Evolutionary conservation across 306 rosid species (phyloP), one percentile per base, ranked within the genome.

Genomic region (Ceratonia siliqua): DNA sequence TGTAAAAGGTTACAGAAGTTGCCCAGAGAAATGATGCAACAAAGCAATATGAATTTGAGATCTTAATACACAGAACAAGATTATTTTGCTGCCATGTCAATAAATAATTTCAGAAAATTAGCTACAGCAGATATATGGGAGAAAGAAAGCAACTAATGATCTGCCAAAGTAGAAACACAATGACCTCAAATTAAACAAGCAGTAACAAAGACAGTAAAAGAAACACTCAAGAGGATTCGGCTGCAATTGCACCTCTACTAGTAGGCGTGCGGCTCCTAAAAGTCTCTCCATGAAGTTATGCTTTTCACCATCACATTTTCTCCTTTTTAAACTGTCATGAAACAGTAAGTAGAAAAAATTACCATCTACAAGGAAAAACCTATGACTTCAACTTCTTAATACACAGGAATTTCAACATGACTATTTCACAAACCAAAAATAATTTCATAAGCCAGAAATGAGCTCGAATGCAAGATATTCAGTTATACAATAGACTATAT

Each of bases 251-350:
- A 94, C 98, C 98, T 87, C 85, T 13, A 86, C 81, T 18, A 91
- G 80, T 65, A 94, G 73, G 22, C 93, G 89, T 54, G 91, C 90
- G 72, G 87, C 92, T 81, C 97, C 98, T 48, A 88, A 43, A 76
- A 94, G 87, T 56, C 85, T 88, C 65, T 94, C 98, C 96, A 91
- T 65, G 74, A 94, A 91, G 78, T 87, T 88, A 68, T 78, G 73
- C 49, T 79, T 88, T 63, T 84, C 90, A 76, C 77, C 62, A 25
- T 87, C 81, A 63, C 87, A 83, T 83, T 90, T 94, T 75, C 92
- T 85, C 85, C 88, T 87, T 82, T 94, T 94, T 82, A 91, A 90
- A 74, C 96, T 94, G 81, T 22, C 67, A 73, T 15, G 45, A 65
- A 85, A 75, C 30, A 68, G 20, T 28, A 75, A 77, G 67, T 50